Base-by-base conservation (phyloP, 2,329 filamentous ascomycete species). In the Bipolaris victoriae region DNA sequence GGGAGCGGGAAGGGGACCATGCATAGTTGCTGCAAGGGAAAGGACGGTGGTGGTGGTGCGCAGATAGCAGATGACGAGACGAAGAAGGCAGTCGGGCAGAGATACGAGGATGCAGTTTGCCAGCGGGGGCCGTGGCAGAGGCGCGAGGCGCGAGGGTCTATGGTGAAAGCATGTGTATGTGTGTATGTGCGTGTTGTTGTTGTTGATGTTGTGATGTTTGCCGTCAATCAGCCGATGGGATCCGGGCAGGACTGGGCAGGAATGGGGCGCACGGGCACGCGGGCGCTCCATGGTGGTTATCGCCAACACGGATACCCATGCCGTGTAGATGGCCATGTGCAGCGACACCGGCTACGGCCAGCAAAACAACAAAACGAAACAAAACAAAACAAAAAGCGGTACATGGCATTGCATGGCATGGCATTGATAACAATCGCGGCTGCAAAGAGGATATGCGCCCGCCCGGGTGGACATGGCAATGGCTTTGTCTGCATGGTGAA, bases 11-110 rank as follows among this genome's bases (percentile, higher is more conserved):
- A 22, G n/a, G 36, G 44, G 49, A 37, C 55, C 55, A 58, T 62
- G 58, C 63, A 64, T 61, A 64, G 46, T 49, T 37, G 51, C 52
- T 57, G 55, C 55, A 57, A 35, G 55, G 55, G 55, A 51, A 41
- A 56, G 49, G 49, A 44, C 55, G 49, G 49, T 41, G 20, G 48
- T 62, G 61, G 59, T 55, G 50, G 52, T 58, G 52, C 57, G 55
- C 56, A 49, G 61, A 60, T 49, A 41, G 44, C 43, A 49, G 51
- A 44, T 44, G 37, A 45, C 48, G 44, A 43, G 43, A 57, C 36
- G 53, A 51, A 51, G 16, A 29, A 47, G 18, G 44, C 46, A 58
- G 49, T 52, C 46, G 52, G 18, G 45, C 5, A 13, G 18, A 24
- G 47, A 41, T 36, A 20, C 16, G 31, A 37, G 22, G 20, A 22